phyloP scores from a whole-genome alignment of 2,329 filamentous ascomycete species.

The Calonectria pteridis region DNA sequence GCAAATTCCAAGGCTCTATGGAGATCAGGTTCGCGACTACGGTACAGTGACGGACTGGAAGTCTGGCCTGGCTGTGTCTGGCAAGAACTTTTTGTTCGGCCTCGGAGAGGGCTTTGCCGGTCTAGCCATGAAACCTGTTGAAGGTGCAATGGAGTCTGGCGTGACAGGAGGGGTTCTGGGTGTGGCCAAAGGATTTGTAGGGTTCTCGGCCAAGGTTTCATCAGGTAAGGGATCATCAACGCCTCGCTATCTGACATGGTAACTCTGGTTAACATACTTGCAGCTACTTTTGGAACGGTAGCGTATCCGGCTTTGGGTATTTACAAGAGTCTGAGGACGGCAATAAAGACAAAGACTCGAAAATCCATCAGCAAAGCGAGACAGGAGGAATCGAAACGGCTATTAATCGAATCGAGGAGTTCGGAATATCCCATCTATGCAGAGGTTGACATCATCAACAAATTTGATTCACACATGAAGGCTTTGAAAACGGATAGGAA shows the following conservation, averaged over 20 bases:
- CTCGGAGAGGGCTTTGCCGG: constrained; percentile 25
- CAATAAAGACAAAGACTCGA: constrained; percentile 1
- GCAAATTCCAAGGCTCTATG: constrained; percentile 21
- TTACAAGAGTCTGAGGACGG: background rate
- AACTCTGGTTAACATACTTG: background rate
- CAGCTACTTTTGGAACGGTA: constrained; percentile 5
- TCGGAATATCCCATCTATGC: background rate
- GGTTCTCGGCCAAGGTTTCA: constrained; percentile 22
- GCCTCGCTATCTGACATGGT: background rate
- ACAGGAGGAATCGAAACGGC: background rate
- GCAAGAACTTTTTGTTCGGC: constrained; percentile 18
- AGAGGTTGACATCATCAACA: background rate
- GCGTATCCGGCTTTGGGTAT: constrained; percentile 2
- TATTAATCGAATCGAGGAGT: background rate
- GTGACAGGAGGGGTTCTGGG: constrained; percentile 12
- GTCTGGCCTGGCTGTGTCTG: constrained; percentile 16
- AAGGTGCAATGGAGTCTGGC: constrained; percentile 19
- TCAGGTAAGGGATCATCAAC: constrained; percentile 13
- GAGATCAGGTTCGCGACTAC: constrained; percentile 23
- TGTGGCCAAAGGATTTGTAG: constrained; percentile 24
- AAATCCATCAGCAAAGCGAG: background rate
- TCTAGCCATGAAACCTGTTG: constrained; percentile 21
- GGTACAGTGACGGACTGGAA: constrained; percentile 22
- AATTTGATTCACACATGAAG: background rate
- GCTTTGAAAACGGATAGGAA: background rate